A percentile compares a stretch with the other conserved stretches of the same genome.
These are phyloP conservation scores for Hordeum marinum DNA, from an alignment of 176 grass and related monocot species.

Conservation along the genomic window DNA sequence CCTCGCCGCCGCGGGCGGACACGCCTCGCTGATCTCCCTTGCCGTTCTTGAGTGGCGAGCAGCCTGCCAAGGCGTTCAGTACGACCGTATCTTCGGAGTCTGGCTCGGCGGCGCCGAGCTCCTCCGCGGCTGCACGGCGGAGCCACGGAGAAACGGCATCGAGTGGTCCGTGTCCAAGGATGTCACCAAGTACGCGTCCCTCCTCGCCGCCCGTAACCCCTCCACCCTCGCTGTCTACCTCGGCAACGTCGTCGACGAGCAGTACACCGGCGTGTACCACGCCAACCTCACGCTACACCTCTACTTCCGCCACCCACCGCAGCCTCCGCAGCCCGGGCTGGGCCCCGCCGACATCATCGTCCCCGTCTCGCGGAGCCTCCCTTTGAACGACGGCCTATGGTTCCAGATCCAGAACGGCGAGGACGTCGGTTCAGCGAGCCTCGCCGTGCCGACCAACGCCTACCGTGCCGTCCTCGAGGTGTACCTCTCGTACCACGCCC, in stretches of 20 bases:
- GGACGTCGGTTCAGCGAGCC: conserved; percentile 34
- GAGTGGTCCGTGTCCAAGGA: conserved; percentile 63
- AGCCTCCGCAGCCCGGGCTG: not conserved
- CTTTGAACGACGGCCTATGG: conserved; percentile 66
- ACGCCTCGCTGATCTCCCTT: conserved; percentile 32
- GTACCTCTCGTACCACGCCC: conserved; percentile 57
- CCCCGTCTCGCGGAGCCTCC: conserved; percentile 48
- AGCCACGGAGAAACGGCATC: conserved; percentile 39
- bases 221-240: conserved; percentile 74
- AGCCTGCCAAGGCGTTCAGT: conserved; percentile 53
- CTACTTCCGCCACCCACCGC: conserved; percentile 43
- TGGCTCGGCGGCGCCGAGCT: conserved; percentile 79
- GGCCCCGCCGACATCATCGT: conserved; percentile 64
- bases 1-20: conserved; percentile 18
- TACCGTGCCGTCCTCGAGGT: conserved; percentile 77
- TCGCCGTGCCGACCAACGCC: conserved; percentile 50
- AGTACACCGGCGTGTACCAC: conserved; percentile 72
- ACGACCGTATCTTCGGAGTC: conserved; percentile 68
- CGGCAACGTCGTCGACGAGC: conserved; percentile 55
- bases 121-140: conserved; percentile 60
- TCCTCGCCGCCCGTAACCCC: conserved; percentile 40
- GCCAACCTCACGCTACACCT: conserved; percentile 66
- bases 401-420: conserved; percentile 38
- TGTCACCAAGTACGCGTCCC: conserved; percentile 60
- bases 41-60: conserved; percentile 75